Conservation (phyloP, 2,329 filamentous ascomycete species). For the Orbilia javanica region DNA sequence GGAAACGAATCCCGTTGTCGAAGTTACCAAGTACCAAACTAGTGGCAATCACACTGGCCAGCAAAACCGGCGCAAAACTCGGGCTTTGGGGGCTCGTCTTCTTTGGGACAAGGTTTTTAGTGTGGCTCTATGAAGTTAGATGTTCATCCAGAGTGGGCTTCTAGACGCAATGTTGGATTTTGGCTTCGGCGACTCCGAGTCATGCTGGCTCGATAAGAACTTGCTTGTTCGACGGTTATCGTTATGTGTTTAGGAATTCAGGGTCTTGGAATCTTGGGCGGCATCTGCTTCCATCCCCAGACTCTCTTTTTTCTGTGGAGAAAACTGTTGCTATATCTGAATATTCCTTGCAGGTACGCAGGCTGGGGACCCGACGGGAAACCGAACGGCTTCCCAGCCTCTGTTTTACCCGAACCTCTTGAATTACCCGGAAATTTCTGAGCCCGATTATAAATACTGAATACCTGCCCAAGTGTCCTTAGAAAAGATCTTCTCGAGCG, state of each 20-base stretch:
- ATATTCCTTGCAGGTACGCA: neutral
- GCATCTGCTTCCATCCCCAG: neutral
- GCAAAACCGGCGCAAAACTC: constrained; percentile 36
- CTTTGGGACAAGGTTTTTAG: constrained; percentile 8
- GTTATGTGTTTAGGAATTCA: neutral
- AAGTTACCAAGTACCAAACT: constrained; percentile 39
- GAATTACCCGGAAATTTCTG: neutral
- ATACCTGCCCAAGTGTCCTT: neutral
- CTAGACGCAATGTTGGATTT: constrained; percentile 26
- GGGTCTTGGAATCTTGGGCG: neutral
- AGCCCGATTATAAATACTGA: constrained; percentile 16
- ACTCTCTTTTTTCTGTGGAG: neutral
- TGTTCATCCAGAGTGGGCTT: neutral
- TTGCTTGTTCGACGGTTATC: neutral
- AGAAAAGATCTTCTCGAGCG: neutral
- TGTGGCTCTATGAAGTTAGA: constrained; percentile 9
- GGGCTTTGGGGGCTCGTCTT: neutral
- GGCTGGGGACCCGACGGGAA: neutral
- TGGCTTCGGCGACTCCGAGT: constrained; percentile 42
- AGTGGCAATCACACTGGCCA: constrained; percentile 32
- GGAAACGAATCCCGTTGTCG: neutral
- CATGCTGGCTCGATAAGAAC: neutral
- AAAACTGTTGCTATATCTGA: neutral
- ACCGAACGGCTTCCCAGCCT: neutral
- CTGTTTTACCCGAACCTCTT: neutral